Base-by-base conservation (phyloP, 2,329 filamentous ascomycete genomes). In the Hymenoscyphus linearis region DNA sequence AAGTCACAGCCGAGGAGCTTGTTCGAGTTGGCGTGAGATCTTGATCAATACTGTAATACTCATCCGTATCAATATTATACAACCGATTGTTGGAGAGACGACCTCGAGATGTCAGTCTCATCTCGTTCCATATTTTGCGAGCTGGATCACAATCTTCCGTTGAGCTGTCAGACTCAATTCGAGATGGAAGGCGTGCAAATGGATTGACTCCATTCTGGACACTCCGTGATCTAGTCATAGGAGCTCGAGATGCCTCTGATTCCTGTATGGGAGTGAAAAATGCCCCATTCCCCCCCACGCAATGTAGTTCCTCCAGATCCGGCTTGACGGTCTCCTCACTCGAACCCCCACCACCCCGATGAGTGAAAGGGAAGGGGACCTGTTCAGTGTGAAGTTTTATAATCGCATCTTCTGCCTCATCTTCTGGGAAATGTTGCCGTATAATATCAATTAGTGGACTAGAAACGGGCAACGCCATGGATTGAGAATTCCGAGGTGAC, bases 401-500 rank as follows among this genome's bases (percentile, higher is more conserved):
- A 4, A 70, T 59, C 14, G 66, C 63, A 40, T 71, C 62, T 22
- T 58, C 44, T 13, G 67, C 68, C 52, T 65, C 52, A 16, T 66
- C 66, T 0, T 61, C 36, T 25, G 66, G 61, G 14, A 71, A 60
- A 44, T 69, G 67, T 26, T 57, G 67, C 37, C 71, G 64, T 13
- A 72, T 67, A 10, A 73, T 56, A 26, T 57, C 55, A 9, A 68
- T 62, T 2, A 73, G 60, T 9, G 66, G 67, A 60, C 66, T 71
- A 1, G 26, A 25, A 18, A 54, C 59, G 44, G 65, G 47, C 14
- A 62, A 50, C 2, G 76, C 77, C 0, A 74, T 67, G 1, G 70
- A 64, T 2, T 74, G 73, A 3, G 68, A 68, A 1, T 74, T 74
- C 12, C 73, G 75, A 2, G 80, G 79, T 4, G 80, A 83, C 83